Percentiles rank a stretch among this genome's conserved stretches.
phyloP scores from a whole-genome alignment of 2,329 filamentous ascomycete genomes.

The Neocucurbitaria cava region DNA sequence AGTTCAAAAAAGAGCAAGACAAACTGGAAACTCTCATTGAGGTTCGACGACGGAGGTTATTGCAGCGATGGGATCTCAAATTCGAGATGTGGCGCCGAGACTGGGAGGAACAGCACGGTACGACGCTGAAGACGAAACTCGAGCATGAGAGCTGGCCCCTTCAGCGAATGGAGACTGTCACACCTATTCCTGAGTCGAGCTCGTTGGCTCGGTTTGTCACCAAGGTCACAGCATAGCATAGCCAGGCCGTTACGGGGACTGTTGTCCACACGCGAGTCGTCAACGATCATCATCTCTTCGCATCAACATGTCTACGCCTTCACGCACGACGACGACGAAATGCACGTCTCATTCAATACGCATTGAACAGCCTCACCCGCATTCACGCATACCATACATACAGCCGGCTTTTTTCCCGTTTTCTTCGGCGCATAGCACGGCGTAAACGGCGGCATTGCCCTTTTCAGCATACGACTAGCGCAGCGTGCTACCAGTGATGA shows the following conservation, averaged over 20 bases:
- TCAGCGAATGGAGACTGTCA: constrained; percentile 14
- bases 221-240: constrained; percentile 18
- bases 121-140: constrained; percentile 24
- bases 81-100: constrained; percentile 49
- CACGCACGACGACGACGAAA: neutral
- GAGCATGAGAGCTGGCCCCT: constrained; percentile 42
- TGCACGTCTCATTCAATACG: neutral
- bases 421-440: constrained; percentile 3
- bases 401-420: neutral
- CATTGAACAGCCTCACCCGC: neutral
- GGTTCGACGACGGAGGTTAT: constrained; percentile 40
- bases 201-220: constrained; percentile 26
- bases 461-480: neutral
- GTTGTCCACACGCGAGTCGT: too few species aligned
- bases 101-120: constrained; percentile 40
- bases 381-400: neutral
- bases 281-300: neutral
- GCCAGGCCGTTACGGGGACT: too few species aligned
- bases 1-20: constrained; percentile 41
- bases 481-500: neutral
- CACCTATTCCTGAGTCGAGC: constrained; percentile 29
- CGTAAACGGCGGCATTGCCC: neutral
- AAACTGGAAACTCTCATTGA: constrained; percentile 44
- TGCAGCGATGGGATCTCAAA: constrained; percentile 49
- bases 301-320: neutral